phyloP scores from a whole-genome alignment of 2,329 filamentous ascomycete species.

The Aspergillus japonicus region DNA sequence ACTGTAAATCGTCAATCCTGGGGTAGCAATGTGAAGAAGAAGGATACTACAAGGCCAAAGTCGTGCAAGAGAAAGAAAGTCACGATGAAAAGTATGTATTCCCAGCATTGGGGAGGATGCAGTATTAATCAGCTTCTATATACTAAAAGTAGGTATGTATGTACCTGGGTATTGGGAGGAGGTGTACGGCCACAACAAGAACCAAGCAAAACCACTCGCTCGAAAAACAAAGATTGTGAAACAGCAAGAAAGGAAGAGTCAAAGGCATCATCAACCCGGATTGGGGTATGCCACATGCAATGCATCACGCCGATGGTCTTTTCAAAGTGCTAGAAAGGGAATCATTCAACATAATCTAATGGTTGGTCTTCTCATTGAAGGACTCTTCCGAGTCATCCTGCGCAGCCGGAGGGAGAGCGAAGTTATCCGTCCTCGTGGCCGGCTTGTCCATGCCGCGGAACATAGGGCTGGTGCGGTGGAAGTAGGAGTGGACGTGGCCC shows the following conservation, averaged over 20 bases:
- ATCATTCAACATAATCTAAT: conserved; percentile 8
- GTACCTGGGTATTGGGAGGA: conserved; percentile 9
- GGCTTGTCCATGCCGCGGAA: conserved; percentile 38
- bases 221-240: conserved; percentile 1
- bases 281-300: conserved; percentile 7
- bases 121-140: conserved; percentile 12
- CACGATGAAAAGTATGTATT: neutral
- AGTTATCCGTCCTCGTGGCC: conserved; percentile 31
- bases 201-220: conserved; percentile 5
- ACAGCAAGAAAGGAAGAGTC: neutral
- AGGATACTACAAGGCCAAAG: neutral
- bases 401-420: conserved; percentile 37
- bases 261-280: conserved; percentile 2
- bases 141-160: conserved; percentile 7
- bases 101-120: neutral
- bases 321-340: conserved; percentile 14
- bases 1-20: neutral
- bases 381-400: conserved; percentile 23
- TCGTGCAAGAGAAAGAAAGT: neutral
- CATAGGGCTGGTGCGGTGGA: conserved; percentile 52
- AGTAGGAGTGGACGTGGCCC: conserved; percentile 53
- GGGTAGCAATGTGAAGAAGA: neutral
- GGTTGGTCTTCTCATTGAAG: conserved; percentile 26
- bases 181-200: neutral
- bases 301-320: conserved; percentile 6